Percentiles rank a stretch among this genome's conserved stretches.
phyloP scores from a whole-genome alignment of 2,329 filamentous ascomycete genomes.

The Geosmithia morbida region DNA sequence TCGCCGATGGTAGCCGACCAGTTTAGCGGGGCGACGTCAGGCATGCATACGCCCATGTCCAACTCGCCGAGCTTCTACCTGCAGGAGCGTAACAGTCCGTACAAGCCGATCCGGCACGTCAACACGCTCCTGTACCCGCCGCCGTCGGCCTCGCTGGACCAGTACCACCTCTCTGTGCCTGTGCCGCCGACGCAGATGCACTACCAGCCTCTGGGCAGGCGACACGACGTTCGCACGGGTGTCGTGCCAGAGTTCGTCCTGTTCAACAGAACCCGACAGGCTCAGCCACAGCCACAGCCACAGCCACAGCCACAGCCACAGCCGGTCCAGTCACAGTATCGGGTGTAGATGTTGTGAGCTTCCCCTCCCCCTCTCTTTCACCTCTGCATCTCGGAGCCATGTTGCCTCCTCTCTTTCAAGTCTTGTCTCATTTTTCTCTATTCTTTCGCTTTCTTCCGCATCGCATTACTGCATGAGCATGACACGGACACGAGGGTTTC shows the following conservation, averaged over 20 bases:
- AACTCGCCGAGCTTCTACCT: constrained; percentile 82
- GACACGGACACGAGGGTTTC: too few species aligned
- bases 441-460: too few species aligned
- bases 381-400: too few species aligned
- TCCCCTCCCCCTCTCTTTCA: too few species aligned
- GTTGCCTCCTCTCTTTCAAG: too few species aligned
- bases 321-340: too few species aligned
- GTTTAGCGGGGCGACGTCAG: constrained; percentile 32
- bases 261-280: constrained; percentile 19
- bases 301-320: too few species aligned
- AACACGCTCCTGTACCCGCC: constrained; percentile 86
- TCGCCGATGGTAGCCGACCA: constrained; percentile 50
- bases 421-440: too few species aligned
- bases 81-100: constrained; percentile 79
- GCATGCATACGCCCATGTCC: constrained; percentile 49
- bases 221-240: constrained; percentile 52
- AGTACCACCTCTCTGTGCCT: constrained; percentile 47
- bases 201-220: constrained; percentile 62
- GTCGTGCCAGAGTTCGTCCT: constrained; percentile 50
- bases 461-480: too few species aligned
- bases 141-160: constrained; percentile 63
- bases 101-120: constrained; percentile 78
- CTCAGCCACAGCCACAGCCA: too few species aligned
- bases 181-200: constrained; percentile 62
- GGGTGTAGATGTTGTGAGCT: too few species aligned